These are phyloP conservation scores for Magnusiomyces suaveolens DNA, from an alignment of 1,139 yeast genomes.

Conservation along the genomic window DNA sequence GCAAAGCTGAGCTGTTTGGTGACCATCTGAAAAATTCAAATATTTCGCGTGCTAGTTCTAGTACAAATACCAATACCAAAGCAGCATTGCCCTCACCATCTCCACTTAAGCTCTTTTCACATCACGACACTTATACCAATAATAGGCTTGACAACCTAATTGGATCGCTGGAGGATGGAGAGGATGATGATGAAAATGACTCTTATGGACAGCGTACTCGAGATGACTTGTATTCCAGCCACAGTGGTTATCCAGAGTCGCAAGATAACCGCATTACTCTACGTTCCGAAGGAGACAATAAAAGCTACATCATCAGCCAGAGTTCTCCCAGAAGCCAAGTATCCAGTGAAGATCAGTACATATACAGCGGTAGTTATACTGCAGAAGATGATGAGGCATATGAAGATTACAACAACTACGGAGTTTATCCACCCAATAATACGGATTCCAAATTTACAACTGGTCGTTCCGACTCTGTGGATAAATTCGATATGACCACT, in stretches of 20 bases:
- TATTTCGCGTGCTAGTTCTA: neutral
- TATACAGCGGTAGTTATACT: neutral
- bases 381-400: neutral
- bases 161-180: conserved; percentile 5
- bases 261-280: neutral
- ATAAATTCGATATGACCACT: conserved; percentile 12
- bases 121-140: conserved; percentile 14
- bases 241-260: neutral
- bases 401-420: neutral
- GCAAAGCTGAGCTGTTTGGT: too few species aligned
- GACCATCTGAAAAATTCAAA: neutral
- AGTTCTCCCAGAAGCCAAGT: neutral
- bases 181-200: neutral
- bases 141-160: conserved; percentile 8
- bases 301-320: neutral
- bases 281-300: neutral
- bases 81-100: conserved; percentile 1
- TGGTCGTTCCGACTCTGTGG: conserved; percentile 6
- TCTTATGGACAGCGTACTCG: neutral
- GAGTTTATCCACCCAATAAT: too few species aligned
- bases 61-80: neutral
- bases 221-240: conserved; percentile 4
- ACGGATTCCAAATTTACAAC: neutral
- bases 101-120: conserved; percentile 11
- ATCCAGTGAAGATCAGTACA: neutral